Evolutionary conservation across 768 basidiomycete species (phyloP).

Genomic region (Albatrellus ellisii): DNA sequence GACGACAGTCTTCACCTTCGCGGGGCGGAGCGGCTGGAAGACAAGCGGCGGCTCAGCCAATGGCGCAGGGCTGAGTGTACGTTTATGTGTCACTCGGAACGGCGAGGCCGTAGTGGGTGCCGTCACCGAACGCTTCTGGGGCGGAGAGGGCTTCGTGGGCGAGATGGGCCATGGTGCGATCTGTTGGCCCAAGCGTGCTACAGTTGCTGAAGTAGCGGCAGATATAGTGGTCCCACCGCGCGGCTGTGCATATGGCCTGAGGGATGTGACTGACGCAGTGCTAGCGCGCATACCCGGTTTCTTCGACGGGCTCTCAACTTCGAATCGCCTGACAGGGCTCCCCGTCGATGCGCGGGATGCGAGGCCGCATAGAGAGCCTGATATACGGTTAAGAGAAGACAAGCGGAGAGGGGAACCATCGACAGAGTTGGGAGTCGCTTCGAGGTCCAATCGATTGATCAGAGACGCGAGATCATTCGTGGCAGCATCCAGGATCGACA

Average conservation of each 20-base stretch:
- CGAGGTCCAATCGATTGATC: slow-evolving; percentile 70
- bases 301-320: slow-evolving; percentile 15
- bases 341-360: slow-evolving; percentile 14
- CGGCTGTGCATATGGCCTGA: slow-evolving; percentile 35
- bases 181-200: slow-evolving; percentile 29
- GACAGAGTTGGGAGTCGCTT: slow-evolving; percentile 54
- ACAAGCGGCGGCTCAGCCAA: slow-evolving; percentile 43
- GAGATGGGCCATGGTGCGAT: slow-evolving; percentile 52
- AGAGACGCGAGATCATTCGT: slow-evolving; percentile 70
- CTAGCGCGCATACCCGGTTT: slow-evolving; percentile 21
- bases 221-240: slow-evolving; percentile 11
- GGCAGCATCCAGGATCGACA: slow-evolving; percentile 65
- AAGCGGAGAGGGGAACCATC: slow-evolving; percentile 21
- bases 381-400: slow-evolving; percentile 15
- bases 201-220: slow-evolving; percentile 3
- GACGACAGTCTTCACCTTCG: slow-evolving; percentile 19
- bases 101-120: not conserved
- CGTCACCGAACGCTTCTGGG: slow-evolving; percentile 18
- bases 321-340: slow-evolving; percentile 22
- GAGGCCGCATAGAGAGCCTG: slow-evolving; percentile 4
- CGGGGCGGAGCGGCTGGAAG: slow-evolving; percentile 45
- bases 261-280: slow-evolving; percentile 31
- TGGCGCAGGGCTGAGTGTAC: slow-evolving; percentile 44
- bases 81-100: slow-evolving; percentile 29
- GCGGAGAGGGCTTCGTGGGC: slow-evolving; percentile 21